phyloP scores from a whole-genome alignment of 1,284 basidiomycete species.

The Cutaneotrichosporon sp. region DNA sequence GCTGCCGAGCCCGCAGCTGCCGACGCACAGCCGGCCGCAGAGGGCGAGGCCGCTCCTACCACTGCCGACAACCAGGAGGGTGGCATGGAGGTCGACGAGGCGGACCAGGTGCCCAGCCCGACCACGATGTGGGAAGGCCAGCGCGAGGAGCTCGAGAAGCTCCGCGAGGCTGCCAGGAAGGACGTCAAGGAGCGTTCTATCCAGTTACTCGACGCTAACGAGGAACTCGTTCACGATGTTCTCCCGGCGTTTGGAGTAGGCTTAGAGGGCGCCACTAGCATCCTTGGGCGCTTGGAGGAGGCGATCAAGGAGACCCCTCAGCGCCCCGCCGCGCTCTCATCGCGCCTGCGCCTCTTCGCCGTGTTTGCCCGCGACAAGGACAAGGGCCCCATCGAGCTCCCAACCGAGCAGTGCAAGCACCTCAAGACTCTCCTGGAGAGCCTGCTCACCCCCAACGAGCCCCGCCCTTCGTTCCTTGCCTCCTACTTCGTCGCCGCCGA shows the following conservation, averaged over 20 bases:
- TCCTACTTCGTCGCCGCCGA: constrained; percentile 75
- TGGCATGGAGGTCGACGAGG: constrained; percentile 27
- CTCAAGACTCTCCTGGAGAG: constrained; percentile 68
- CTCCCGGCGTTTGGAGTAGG: constrained; percentile 66
- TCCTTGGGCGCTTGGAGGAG: constrained; percentile 31
- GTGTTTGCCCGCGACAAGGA: constrained; percentile 60
- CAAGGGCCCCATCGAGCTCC: constrained; percentile 20
- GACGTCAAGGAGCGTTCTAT: constrained; percentile 71
- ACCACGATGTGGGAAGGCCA: constrained; percentile 19
- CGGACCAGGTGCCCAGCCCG: constrained; percentile 16
- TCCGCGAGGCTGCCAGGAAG: constrained; percentile 67
- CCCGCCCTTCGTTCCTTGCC: constrained; percentile 77
- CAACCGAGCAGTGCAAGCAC: constrained; percentile 39
- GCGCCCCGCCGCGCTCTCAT: constrained; percentile 60
- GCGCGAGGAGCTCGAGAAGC: constrained; percentile 61
- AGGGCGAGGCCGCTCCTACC: constrained; percentile 2
- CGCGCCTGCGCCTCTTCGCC: constrained; percentile 81
- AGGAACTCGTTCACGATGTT: constrained; percentile 86
- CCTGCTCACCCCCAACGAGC: constrained; percentile 57
- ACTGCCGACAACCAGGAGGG: constrained; percentile 25
- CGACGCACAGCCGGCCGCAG: not conserved
- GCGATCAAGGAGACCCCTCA: constrained; percentile 58
- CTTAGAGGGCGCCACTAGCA: constrained; percentile 50
- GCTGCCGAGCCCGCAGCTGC: too few relatives aligned
- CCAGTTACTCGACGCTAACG: constrained; percentile 79